Conservation (phyloP, 164 flowering plant species). For the Annona cherimola region DNA sequence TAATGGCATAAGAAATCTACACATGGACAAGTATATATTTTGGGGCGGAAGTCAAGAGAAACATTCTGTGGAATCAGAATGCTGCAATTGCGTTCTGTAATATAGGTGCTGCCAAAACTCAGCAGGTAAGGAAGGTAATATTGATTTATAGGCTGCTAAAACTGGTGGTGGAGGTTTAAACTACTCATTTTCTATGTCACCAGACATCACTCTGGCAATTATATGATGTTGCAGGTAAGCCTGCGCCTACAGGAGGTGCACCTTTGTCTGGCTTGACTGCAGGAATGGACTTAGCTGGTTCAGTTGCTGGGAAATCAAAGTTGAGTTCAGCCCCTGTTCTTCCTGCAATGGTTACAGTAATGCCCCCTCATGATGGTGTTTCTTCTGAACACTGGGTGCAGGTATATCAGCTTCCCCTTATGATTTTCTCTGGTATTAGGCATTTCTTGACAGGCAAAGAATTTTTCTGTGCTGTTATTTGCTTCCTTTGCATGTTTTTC, state of each 20-base stretch:
- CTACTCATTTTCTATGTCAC: slow-evolving; percentile 20
- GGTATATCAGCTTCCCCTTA: slow-evolving; percentile 26
- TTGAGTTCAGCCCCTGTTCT: slow-evolving; percentile 21
- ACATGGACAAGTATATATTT: too few species aligned
- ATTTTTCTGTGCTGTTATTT: background rate
- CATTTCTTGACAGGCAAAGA: background rate
- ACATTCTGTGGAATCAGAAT: too few species aligned
- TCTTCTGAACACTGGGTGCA: slow-evolving; percentile 55
- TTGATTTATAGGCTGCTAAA: slow-evolving; percentile 19
- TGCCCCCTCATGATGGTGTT: slow-evolving; percentile 33
- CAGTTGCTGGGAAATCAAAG: slow-evolving; percentile 29
- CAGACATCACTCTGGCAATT: slow-evolving; percentile 21
- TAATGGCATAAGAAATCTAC: too few species aligned
- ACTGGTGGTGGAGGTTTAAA: slow-evolving; percentile 24
- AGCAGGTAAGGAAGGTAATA: slow-evolving; percentile 39
- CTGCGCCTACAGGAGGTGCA: slow-evolving; percentile 19
- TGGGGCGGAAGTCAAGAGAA: too few species aligned
- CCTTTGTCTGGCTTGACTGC: slow-evolving; percentile 34
- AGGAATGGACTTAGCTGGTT: slow-evolving; percentile 39
- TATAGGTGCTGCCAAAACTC: background rate
- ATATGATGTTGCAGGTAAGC: slow-evolving; percentile 24
- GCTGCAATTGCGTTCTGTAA: too few species aligned
- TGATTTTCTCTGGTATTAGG: background rate
- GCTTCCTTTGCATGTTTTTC: background rate
- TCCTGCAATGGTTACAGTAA: slow-evolving; percentile 27